Conservation (phyloP, 768 basidiomycete species). For the Lentinus brumalis region DNA sequence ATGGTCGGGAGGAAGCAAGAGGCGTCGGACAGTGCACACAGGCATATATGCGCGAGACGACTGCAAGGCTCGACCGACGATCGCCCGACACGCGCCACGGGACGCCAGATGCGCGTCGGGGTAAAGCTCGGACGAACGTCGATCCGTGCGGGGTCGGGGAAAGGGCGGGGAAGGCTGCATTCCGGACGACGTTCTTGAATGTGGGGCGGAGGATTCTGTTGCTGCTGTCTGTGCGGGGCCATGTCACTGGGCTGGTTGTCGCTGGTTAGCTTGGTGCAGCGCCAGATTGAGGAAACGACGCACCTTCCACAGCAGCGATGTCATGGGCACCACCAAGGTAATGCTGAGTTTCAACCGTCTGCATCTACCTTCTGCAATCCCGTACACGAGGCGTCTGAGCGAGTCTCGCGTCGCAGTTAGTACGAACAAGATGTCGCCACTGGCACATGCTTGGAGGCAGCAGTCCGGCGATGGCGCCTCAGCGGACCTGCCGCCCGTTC, state of each 20-base stretch:
- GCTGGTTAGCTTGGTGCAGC: neutral
- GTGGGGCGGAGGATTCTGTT: conserved; percentile 2
- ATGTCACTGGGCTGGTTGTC: neutral
- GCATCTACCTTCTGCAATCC: no score
- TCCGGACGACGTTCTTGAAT: conserved; percentile 1
- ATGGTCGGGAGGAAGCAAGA: neutral
- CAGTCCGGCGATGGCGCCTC: conserved; percentile 7
- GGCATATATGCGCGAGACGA: neutral
- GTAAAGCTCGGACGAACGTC: conserved; percentile 23
- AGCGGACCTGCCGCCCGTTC: conserved; percentile 16
- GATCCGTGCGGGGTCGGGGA: conserved; percentile 15
- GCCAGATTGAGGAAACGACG: neutral
- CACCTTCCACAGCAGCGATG: neutral
- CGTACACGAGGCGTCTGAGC: neutral
- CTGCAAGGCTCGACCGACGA: conserved; percentile 11
- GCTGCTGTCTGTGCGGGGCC: neutral
- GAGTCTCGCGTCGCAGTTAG: neutral
- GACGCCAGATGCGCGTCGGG: conserved; percentile 12
- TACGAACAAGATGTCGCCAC: neutral
- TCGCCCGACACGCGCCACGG: conserved; percentile 14
- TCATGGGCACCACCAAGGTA: neutral
- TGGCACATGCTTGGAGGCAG: neutral
- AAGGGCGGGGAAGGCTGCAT: conserved; percentile 4
- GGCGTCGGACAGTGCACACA: conserved; percentile 6
- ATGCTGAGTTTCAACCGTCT: neutral